phyloP scores from a whole-genome alignment of 352 stramenopile genomes.

The Albugo candida region DNA sequence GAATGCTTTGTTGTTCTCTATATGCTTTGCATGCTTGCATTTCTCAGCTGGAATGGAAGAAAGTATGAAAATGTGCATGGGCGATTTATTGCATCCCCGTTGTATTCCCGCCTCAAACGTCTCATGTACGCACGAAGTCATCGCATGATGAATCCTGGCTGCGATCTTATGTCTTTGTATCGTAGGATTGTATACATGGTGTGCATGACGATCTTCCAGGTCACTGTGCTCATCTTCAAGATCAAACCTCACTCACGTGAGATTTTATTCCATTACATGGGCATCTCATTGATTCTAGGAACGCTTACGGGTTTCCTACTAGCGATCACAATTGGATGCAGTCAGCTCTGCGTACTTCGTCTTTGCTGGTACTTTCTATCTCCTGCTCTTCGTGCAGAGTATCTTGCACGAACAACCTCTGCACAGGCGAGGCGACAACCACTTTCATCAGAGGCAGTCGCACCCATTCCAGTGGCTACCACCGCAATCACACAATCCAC shows the following conservation, averaged over 20 bases:
- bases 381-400: too few species aligned
- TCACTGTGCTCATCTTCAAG: slow-evolving; percentile 21
- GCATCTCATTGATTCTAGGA: slow-evolving; percentile 20
- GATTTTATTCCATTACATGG: slow-evolving; percentile 15
- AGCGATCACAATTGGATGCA: slow-evolving; percentile 26
- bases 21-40: slow-evolving; percentile 18
- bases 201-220: slow-evolving; percentile 24
- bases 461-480: too few species aligned
- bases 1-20: slow-evolving; percentile 20
- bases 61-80: slow-evolving; percentile 34
- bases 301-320: slow-evolving; percentile 21
- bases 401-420: too few species aligned
- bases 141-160: too few species aligned
- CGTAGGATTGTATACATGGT: slow-evolving; percentile 16
- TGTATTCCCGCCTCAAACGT: slow-evolving; percentile 31
- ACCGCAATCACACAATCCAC: slow-evolving; percentile 22
- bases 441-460: too few species aligned
- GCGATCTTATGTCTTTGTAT: too few species aligned
- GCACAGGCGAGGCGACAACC: too few species aligned
- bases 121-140: neutral
- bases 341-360: slow-evolving; percentile 24
- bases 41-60: slow-evolving; percentile 19
- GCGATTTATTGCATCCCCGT: slow-evolving; percentile 20
- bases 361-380: slow-evolving; percentile 16
- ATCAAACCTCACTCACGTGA: slow-evolving; percentile 12